phyloP scores from a whole-genome alignment of 1,139 yeast species.

The Candida mesenterica region DNA sequence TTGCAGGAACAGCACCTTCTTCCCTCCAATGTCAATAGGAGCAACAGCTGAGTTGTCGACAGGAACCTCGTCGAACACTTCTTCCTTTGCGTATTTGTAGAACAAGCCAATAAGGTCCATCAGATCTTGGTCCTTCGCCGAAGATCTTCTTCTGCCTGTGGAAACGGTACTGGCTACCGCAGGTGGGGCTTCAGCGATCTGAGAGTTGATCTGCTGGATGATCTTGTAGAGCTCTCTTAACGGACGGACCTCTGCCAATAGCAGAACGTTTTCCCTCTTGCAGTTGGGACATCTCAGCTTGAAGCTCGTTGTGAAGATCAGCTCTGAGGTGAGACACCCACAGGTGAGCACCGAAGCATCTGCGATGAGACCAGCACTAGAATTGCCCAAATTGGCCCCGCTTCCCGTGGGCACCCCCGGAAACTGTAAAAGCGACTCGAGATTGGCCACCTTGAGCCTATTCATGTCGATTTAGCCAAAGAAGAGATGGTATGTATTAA shows the following conservation, averaged over 20 bases:
- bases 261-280: constrained; percentile 23
- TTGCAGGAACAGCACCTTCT: constrained; percentile 6
- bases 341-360: constrained; percentile 64
- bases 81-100: constrained; percentile 43
- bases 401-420: constrained; percentile 28
- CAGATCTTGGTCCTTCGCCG: constrained; percentile 19
- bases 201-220: constrained; percentile 23
- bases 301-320: constrained; percentile 25
- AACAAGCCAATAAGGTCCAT: constrained; percentile 39
- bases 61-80: not conserved
- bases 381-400: constrained; percentile 7
- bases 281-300: constrained; percentile 52
- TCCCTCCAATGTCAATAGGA: constrained; percentile 13
- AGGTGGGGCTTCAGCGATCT: constrained; percentile 5
- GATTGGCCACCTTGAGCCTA: constrained; percentile 21
- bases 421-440: constrained; percentile 32
- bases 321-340: constrained; percentile 69
- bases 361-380: constrained; percentile 22
- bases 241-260: constrained; percentile 51
- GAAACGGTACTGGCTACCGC: not conserved
- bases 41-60: constrained; percentile 7
- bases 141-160: constrained; percentile 2
- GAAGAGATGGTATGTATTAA: too few species aligned
- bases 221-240: constrained; percentile 50
- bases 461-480: constrained; percentile 24